Conservation (phyloP, 2,329 filamentous ascomycete genomes). For the Paecilomyces formosus region DNA sequence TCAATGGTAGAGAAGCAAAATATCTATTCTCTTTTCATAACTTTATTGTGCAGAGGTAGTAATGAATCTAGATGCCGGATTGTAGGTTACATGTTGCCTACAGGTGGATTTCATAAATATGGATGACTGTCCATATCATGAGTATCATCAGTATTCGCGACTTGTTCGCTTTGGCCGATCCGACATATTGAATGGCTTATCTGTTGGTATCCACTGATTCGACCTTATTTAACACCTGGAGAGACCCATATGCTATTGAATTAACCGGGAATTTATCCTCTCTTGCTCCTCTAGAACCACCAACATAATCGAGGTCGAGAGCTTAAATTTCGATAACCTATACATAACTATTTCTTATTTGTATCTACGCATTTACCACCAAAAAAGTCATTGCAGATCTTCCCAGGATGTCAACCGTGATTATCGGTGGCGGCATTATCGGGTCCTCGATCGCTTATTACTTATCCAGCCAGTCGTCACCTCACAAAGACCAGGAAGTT, state of each 20-base stretch:
- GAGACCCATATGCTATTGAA: too few relatives aligned
- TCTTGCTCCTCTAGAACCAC: background rate
- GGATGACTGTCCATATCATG: background rate
- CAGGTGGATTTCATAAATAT: too few relatives aligned
- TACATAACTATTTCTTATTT: too few relatives aligned
- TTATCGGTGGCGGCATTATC: conserved; percentile 64
- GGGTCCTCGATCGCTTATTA: conserved; percentile 67
- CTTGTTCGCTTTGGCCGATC: background rate
- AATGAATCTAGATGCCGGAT: too few relatives aligned
- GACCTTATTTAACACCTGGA: too few relatives aligned
- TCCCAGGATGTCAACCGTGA: conserved; percentile 50
- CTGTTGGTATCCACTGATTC: background rate
- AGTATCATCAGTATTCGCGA: background rate
- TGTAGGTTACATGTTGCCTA: too few relatives aligned
- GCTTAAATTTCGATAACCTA: background rate
- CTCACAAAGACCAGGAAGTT: conserved; percentile 32
- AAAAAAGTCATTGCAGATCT: background rate
- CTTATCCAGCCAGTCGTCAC: conserved; percentile 42
- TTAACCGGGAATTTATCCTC: too few relatives aligned
- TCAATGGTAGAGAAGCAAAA: too few relatives aligned
- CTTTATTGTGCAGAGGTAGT: too few relatives aligned
- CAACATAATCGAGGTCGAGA: background rate
- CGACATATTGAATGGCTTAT: background rate
- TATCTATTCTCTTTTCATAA: too few relatives aligned
- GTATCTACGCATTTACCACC: background rate